Percentiles rank a stretch among this genome's conserved stretches.
Evolutionary conservation across 306 rosid species (phyloP).

Genomic region (Begonia peltatifolia): DNA sequence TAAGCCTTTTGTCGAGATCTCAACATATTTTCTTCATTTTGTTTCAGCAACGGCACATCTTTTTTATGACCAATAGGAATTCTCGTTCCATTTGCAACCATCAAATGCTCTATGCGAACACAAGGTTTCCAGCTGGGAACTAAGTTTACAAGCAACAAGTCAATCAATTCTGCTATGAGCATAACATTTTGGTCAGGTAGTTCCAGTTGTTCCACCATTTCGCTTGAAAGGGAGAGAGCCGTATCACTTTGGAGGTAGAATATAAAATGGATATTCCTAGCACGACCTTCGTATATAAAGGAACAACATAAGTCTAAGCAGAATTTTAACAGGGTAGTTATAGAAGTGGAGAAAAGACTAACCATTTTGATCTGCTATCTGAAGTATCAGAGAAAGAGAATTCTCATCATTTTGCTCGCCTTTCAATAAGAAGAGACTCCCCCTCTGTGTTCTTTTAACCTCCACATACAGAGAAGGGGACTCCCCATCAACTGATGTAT

Average conservation of each 20-base stretch:
- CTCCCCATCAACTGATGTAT: conserved; percentile 8
- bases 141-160: conserved; percentile 37
- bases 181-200: conserved; percentile 40
- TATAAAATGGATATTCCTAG: conserved; percentile 64
- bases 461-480: conserved; percentile 29
- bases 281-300: conserved; percentile 34
- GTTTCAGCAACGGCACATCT: no score
- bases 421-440: conserved; percentile 42
- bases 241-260: conserved; percentile 69
- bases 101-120: background rate
- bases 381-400: conserved; percentile 36
- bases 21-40: no score
- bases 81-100: no score
- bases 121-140: conserved; percentile 44
- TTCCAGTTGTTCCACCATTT: conserved; percentile 84
- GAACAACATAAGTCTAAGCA: conserved; percentile 3
- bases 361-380: conserved; percentile 52
- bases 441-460: conserved; percentile 23
- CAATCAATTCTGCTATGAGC: conserved; percentile 54
- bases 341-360: background rate
- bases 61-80: no score
- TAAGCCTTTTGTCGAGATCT: no score
- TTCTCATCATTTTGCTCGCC: conserved; percentile 40
- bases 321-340: background rate
- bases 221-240: conserved; percentile 59